phyloP scores from a whole-genome alignment of 2,329 filamentous ascomycete genomes.

The Botrytis elliptica region DNA sequence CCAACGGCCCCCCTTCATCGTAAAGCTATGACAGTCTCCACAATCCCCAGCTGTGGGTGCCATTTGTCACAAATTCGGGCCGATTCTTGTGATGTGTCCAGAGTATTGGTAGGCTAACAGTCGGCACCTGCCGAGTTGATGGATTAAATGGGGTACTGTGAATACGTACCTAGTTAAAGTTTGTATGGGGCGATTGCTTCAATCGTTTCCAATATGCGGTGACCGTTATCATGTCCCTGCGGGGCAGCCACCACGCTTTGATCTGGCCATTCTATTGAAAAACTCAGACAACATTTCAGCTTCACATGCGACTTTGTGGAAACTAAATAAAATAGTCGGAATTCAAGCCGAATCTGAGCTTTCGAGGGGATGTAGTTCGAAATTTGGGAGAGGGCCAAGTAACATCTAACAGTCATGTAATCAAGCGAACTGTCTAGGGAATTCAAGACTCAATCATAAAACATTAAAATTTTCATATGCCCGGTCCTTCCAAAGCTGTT shows the following conservation, averaged over 20 bases:
- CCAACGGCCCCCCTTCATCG: background rate
- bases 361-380: background rate
- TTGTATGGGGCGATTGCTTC: background rate
- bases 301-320: background rate
- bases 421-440: background rate
- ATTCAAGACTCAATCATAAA: background rate
- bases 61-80: background rate
- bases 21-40: slow-evolving; percentile 5
- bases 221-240: background rate
- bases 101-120: background rate
- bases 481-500: background rate
- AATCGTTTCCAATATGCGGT: background rate
- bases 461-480: background rate
- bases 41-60: background rate
- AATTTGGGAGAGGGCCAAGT: background rate
- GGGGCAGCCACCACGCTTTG: background rate
- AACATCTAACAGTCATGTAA: background rate
- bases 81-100: background rate
- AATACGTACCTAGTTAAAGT: too few species aligned
- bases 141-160: background rate
- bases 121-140: background rate
- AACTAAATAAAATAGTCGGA: background rate
- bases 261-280: background rate
- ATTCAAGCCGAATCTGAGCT: background rate
- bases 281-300: background rate